Percentiles rank a stretch among this genome's conserved stretches.
Evolutionary conservation across 2,329 filamentous ascomycete genomes (phyloP).

Genomic region (Catunica adiposa): DNA sequence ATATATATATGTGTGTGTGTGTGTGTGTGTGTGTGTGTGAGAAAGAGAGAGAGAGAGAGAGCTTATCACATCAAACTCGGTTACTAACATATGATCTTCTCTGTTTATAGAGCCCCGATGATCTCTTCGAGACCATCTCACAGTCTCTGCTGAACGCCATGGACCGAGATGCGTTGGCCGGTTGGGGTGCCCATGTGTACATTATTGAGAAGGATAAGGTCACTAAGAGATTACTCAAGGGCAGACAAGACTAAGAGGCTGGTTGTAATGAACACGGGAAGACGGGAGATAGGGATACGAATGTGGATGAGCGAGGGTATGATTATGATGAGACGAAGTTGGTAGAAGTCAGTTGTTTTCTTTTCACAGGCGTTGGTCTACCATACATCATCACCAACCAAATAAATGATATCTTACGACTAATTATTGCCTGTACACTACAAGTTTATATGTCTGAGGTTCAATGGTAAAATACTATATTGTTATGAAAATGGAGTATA

Average conservation of each 20-base stretch:
- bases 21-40: too few relatives aligned
- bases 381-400: constrained; percentile 3
- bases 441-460: not conserved
- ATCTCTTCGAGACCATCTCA: constrained; percentile 95
- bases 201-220: constrained; percentile 99
- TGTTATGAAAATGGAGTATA: not conserved
- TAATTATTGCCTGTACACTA: not conserved
- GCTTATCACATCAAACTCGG: too few relatives aligned
- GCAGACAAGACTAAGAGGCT: constrained; percentile 64
- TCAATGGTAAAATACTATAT: not conserved
- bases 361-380: not conserved
- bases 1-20: too few relatives aligned
- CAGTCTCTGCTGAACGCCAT: constrained; percentile 91
- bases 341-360: not conserved
- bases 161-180: constrained; percentile 88
- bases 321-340: not conserved
- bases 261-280: not conserved
- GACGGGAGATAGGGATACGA: constrained; percentile 8
- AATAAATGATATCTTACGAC: constrained; percentile 13
- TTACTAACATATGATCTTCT: not conserved
- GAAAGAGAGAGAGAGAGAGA: too few relatives aligned
- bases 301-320: not conserved
- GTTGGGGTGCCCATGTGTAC: constrained; percentile 97
- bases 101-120: constrained; percentile 55
- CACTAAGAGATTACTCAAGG: constrained; percentile 95